A percentile compares a stretch with the other conserved stretches of the same genome.
These are phyloP conservation scores for Pichia sp. DNA, from an alignment of 1,139 yeast species.

Conservation along the genomic window DNA sequence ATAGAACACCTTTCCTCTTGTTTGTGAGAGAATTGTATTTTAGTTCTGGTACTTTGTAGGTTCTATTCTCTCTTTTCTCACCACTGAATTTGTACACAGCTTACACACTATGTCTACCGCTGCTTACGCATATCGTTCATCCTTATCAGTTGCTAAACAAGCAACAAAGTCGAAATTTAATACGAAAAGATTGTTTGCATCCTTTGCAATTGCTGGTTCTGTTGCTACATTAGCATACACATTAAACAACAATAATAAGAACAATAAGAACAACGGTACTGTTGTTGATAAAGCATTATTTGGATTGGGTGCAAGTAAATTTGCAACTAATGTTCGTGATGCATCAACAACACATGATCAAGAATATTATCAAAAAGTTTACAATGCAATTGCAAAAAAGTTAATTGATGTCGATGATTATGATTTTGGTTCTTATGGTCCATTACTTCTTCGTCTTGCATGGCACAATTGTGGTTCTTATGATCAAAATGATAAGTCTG, in stretches of 20 bases:
- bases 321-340: slow-evolving; percentile 23
- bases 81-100: neutral
- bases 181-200: slow-evolving; percentile 1
- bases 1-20: too few relatives aligned
- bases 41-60: too few relatives aligned
- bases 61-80: too few relatives aligned
- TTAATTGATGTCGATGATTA: slow-evolving; percentile 70
- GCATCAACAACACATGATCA: slow-evolving; percentile 30
- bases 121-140: slow-evolving; percentile 4
- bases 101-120: slow-evolving; percentile 1
- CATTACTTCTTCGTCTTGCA: slow-evolving; percentile 56
- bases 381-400: slow-evolving; percentile 72
- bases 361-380: slow-evolving; percentile 67
- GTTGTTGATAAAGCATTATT: slow-evolving; percentile 17
- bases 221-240: too few relatives aligned
- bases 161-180: slow-evolving; percentile 2
- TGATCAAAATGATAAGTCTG: slow-evolving; percentile 45
- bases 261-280: slow-evolving; percentile 11
- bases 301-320: slow-evolving; percentile 23
- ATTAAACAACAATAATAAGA: slow-evolving; percentile 11
- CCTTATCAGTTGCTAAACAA: neutral
- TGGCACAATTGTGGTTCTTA: slow-evolving; percentile 73
- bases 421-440: slow-evolving; percentile 66
- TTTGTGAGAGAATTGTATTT: too few relatives aligned
- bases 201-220: slow-evolving; percentile 19